Evolutionary conservation across 345 rosid genomes (phyloP).

Genomic region (Ceriops tagal): DNA sequence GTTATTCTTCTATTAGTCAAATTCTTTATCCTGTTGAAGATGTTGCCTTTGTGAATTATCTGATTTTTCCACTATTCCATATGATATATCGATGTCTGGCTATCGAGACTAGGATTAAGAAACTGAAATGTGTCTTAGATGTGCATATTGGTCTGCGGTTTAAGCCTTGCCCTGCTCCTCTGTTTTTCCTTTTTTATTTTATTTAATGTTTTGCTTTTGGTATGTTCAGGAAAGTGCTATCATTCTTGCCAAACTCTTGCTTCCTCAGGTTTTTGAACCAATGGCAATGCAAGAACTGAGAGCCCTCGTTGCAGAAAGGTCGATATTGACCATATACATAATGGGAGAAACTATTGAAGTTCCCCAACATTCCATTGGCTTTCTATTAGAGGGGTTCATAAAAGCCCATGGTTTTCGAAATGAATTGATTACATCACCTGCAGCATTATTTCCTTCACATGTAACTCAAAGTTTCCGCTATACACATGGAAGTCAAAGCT

Average conservation of each 20-base stretch:
- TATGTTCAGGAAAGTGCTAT: conserved; percentile 75
- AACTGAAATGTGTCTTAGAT: neutral
- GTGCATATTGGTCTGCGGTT: neutral
- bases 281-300: conserved; percentile 75
- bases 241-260: conserved; percentile 62
- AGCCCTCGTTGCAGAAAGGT: conserved; percentile 63
- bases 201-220: neutral
- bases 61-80: neutral
- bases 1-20: neutral
- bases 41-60: neutral
- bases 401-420: conserved; percentile 52
- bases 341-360: conserved; percentile 74
- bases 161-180: neutral
- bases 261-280: conserved; percentile 84
- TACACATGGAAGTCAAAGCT: conserved; percentile 19
- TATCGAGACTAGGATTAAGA: neutral
- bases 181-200: neutral
- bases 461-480: conserved; percentile 45
- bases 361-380: conserved; percentile 53
- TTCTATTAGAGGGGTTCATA: conserved; percentile 78
- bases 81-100: neutral
- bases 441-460: conserved; percentile 47
- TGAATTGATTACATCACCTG: conserved; percentile 62
- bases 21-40: neutral
- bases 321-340: conserved; percentile 45